Evolutionary conservation across 768 basidiomycete genomes (phyloP), one percentile per base, ranked within the genome.

Genomic region (Lactarius indigo): DNA sequence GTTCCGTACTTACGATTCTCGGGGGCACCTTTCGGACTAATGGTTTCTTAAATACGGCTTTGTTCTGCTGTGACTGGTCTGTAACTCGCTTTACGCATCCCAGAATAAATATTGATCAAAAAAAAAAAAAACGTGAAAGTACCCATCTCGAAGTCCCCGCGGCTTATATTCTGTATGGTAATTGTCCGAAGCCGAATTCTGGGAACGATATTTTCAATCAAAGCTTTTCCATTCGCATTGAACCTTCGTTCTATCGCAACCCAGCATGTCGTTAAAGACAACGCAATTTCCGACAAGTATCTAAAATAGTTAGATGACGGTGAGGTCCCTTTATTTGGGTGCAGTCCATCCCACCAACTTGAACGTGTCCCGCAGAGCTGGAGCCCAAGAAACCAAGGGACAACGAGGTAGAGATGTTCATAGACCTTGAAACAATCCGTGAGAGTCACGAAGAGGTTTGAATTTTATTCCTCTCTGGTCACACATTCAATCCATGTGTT

Each of bases 121-220:
- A n/a, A n/a, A n/a, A n/a, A n/a, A n/a, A n/a, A n/a, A n/a, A n/a
- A n/a, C n/a, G n/a, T n/a, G n/a, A n/a, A n/a, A n/a, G n/a, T n/a
- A n/a, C n/a, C n/a, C n/a, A n/a, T n/a, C n/a, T n/a, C n/a, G n/a
- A n/a, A n/a, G n/a, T n/a, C n/a, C n/a, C n/a, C n/a, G n/a, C n/a
- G n/a, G n/a, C n/a, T n/a, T 61, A 69, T 57, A 15, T 31, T 41
- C 30, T 17, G 52, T 52, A 26, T 13, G 68, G 28, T 74, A 72
- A n/a, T n/a, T n/a, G n/a, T n/a, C n/a, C n/a, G n/a, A n/a, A n/a
- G n/a, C n/a, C n/a, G n/a, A n/a, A n/a, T 99, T 99, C 74, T 99
- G 97, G 97, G 89, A 87, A 72, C 87, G 97, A 57, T 99, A 98
- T 79, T 97, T n/a, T n/a, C n/a, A n/a, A n/a, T n/a, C n/a, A n/a